These are phyloP conservation scores for Glycine soja DNA, from an alignment of 306 rosid genomes.

Conservation along the genomic window DNA sequence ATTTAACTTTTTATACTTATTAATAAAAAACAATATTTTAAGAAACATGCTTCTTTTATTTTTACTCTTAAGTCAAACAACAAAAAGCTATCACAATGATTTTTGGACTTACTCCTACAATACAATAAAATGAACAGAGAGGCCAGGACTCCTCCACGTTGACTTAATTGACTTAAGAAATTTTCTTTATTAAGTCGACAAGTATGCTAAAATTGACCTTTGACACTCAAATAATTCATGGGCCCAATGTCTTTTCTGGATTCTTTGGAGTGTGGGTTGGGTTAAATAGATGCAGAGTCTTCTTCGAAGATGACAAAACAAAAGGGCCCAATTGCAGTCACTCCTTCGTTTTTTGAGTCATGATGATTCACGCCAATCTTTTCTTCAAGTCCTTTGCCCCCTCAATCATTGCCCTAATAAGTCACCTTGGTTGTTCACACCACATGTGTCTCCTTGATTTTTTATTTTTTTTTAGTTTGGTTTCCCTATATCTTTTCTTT, in stretches of 20 bases:
- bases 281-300: neutral
- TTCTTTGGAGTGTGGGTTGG: slow-evolving; percentile 31
- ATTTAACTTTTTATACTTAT: too few species aligned
- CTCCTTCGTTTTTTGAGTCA: neutral
- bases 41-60: neutral
- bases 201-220: slow-evolving; percentile 3
- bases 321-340: slow-evolving; percentile 11
- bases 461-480: too few species aligned
- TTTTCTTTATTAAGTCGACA: neutral
- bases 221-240: slow-evolving; percentile 25
- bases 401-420: neutral
- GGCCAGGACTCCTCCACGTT: neutral
- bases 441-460: neutral
- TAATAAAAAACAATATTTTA: neutral
- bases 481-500: too few species aligned
- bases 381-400: neutral
- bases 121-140: too few species aligned
- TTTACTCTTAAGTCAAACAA: neutral
- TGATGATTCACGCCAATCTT: slow-evolving; percentile 3
- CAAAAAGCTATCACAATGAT: neutral
- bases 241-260: slow-evolving; percentile 25
- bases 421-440: neutral
- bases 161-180: neutral
- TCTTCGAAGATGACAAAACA: slow-evolving; percentile 40
- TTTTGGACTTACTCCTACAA: neutral